A percentile compares a stretch with the other conserved stretches of the same genome.
These are phyloP conservation scores for Trichoderma pleuroti DNA, from an alignment of 2,329 filamentous ascomycete genomes.

Conservation along the genomic window DNA sequence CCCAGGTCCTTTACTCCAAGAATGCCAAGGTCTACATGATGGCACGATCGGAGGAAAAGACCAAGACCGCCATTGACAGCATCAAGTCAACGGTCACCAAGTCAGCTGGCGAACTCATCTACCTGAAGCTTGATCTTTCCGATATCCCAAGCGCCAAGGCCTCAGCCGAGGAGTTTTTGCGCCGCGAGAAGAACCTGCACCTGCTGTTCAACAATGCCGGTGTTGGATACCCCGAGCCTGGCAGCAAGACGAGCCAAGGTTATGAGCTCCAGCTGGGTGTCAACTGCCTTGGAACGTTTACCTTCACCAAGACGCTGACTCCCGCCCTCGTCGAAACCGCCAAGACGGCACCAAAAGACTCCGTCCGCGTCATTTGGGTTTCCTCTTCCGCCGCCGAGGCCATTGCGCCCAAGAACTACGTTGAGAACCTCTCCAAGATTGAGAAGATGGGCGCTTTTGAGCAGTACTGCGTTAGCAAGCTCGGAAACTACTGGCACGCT, in stretches of 20 bases:
- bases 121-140: constrained; percentile 41
- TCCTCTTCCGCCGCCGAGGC: constrained; percentile 24
- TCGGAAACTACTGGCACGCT: constrained; percentile 32
- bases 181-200: constrained; percentile 31
- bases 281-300: constrained; percentile 39
- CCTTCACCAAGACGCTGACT: constrained; percentile 38
- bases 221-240: constrained; percentile 37
- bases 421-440: constrained; percentile 1
- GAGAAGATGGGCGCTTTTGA: constrained; percentile 22
- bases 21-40: constrained; percentile 54
- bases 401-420: background rate
- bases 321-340: constrained; percentile 35
- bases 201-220: constrained; percentile 44
- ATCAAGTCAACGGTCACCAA: constrained; percentile 37
- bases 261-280: constrained; percentile 41
- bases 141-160: constrained; percentile 32
- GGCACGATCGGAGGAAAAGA: constrained; percentile 43
- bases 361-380: constrained; percentile 35
- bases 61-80: constrained; percentile 39
- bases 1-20: constrained; percentile 50
- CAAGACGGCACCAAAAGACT: constrained; percentile 25
- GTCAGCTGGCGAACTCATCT: constrained; percentile 38
- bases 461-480: constrained; percentile 31
- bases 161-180: constrained; percentile 26
- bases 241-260: constrained; percentile 22